Evolutionary conservation across 176 grass and related monocot genomes (phyloP).

Genomic region (Eleusine indica): DNA sequence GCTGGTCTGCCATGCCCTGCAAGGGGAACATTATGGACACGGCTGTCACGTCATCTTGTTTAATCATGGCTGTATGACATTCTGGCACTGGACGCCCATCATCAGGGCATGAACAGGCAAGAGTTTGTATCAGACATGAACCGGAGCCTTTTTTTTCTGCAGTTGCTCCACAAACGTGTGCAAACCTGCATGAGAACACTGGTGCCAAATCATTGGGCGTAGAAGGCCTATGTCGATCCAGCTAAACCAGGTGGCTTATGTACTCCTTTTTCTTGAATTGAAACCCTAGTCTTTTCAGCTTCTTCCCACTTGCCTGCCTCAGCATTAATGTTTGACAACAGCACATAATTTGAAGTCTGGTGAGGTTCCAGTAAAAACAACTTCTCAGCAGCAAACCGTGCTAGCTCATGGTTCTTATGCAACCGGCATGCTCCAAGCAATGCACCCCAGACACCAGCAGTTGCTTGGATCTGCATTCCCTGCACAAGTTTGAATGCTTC

Average conservation of each 20-base stretch:
- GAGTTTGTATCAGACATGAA: neutral
- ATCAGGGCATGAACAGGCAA: neutral
- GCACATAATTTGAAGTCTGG: conserved; percentile 62
- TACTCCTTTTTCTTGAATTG: conserved; percentile 53
- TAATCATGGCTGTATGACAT: neutral
- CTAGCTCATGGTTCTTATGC: conserved; percentile 61
- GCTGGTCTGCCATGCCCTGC: neutral
- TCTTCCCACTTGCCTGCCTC: conserved; percentile 65
- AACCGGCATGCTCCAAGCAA: conserved; percentile 61
- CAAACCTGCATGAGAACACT: conserved; percentile 7
- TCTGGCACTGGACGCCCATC: neutral
- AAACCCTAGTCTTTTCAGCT: conserved; percentile 57
- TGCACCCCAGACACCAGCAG: conserved; percentile 59
- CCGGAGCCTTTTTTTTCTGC: neutral
- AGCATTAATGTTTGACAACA: conserved; percentile 61
- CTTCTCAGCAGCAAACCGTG: conserved; percentile 44
- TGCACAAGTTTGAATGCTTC: conserved; percentile 59
- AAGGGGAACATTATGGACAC: neutral
- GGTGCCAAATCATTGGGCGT: conserved; percentile 9
- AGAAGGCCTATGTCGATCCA: conserved; percentile 50
- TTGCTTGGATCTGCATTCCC: conserved; percentile 55
- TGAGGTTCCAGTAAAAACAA: conserved; percentile 55
- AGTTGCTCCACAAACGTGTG: conserved; percentile 1
- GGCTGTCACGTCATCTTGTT: neutral
- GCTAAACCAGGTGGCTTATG: conserved; percentile 52